Evolutionary conservation across 202 grass and related monocot genomes (phyloP).

Genomic region (Saccharum hybrid): DNA sequence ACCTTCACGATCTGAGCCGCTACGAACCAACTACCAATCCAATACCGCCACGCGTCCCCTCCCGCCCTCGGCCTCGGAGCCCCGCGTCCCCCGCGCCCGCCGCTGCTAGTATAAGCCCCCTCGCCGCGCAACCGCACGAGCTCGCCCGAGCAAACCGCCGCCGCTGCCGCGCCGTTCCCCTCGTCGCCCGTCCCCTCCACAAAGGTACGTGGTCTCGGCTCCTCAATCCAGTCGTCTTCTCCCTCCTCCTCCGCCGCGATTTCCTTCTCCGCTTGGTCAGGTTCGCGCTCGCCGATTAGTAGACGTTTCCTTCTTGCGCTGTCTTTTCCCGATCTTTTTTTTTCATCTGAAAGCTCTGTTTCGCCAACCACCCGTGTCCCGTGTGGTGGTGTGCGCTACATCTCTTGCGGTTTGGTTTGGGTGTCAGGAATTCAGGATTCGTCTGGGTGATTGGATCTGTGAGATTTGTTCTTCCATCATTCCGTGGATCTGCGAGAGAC

Average conservation of each 20-base stretch:
- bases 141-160: conserved; percentile 57
- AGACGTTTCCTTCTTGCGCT: neutral
- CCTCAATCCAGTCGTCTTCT: neutral
- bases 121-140: conserved; percentile 43
- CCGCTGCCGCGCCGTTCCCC: conserved; percentile 30
- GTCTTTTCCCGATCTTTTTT: neutral
- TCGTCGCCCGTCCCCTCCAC: conserved; percentile 14
- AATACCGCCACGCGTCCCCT: conserved; percentile 26
- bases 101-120: conserved; percentile 43
- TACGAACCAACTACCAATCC: conserved; percentile 35
- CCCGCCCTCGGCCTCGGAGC: conserved; percentile 36
- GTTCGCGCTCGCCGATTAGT: conserved; percentile 15
- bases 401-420: neutral
- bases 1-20: conserved; percentile 27
- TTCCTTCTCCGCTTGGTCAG: neutral
- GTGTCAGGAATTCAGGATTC: conserved; percentile 24
- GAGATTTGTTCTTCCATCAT: neutral
- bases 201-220: conserved; percentile 38
- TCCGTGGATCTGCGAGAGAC: conserved; percentile 22
- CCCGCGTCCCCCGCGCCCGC: conserved; percentile 15
- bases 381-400: neutral
- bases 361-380: neutral
- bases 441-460: conserved; percentile 32
- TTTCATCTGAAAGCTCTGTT: neutral
- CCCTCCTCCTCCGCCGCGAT: neutral